Conservation (phyloP, 257 asterid species). For the Nicotiana noctiflora region DNA sequence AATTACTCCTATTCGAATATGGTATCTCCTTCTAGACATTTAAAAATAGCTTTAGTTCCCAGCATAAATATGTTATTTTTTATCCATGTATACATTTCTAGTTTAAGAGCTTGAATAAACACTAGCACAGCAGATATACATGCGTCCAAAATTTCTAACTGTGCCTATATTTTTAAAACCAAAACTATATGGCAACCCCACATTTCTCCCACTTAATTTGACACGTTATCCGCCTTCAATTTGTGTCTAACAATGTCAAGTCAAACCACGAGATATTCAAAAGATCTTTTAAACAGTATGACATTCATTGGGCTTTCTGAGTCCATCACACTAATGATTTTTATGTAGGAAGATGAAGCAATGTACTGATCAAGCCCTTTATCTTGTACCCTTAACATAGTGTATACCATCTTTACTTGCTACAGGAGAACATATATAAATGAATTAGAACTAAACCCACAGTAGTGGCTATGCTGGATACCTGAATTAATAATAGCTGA, state of each 20-base stretch:
- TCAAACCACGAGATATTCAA: not conserved
- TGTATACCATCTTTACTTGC: not conserved
- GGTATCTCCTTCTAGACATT: not conserved
- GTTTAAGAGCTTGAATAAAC: not conserved
- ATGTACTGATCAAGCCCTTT: not conserved
- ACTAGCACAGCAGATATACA: not conserved
- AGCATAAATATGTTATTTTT: not conserved
- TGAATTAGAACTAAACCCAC: slow-evolving; percentile 3
- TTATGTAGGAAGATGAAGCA: not conserved
- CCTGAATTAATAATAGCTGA: slow-evolving; percentile 96
- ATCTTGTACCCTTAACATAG: not conserved
- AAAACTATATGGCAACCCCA: not conserved
- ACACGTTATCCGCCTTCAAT: not conserved
- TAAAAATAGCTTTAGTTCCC: not conserved
- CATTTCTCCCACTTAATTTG: not conserved
- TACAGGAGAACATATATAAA: slow-evolving; percentile 12
- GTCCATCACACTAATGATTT: not conserved
- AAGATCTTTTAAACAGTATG: not conserved
- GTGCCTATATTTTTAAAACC: not conserved
- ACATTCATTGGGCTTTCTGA: not conserved
- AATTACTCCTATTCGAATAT: not conserved
- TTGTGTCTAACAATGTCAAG: not conserved
- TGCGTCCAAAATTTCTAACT: not conserved
- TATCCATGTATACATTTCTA: not conserved
- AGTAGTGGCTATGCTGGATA: slow-evolving; percentile 10